Conservation (phyloP, 1,284 basidiomycete genomes). For the Hemileia vastatrix region DNA sequence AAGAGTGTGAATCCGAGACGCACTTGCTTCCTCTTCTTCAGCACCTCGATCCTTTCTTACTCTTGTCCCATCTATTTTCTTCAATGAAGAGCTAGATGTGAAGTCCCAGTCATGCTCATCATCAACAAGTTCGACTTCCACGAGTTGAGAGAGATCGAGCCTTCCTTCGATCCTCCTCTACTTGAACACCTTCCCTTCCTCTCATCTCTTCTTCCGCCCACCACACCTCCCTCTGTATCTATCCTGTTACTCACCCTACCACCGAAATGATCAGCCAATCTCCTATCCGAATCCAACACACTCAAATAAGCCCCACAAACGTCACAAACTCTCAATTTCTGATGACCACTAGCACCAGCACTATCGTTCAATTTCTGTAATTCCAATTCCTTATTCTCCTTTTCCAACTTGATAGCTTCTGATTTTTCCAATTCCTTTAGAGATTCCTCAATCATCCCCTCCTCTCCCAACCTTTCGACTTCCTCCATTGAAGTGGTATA, state of each 20-base stretch:
- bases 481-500: slow-evolving; percentile 37
- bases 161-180: neutral
- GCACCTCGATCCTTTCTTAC: no score
- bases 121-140: no score
- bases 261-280: slow-evolving; percentile 44
- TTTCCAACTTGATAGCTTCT: slow-evolving; percentile 41
- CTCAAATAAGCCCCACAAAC: slow-evolving; percentile 43
- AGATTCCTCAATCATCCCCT: slow-evolving; percentile 40
- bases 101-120: no score
- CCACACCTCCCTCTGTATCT: neutral
- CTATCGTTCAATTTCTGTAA: slow-evolving; percentile 42
- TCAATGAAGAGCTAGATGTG: no score
- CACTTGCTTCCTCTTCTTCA: no score
- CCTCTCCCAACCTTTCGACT: slow-evolving; percentile 41
- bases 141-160: no score
- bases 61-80: no score
- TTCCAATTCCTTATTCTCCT: slow-evolving; percentile 38
- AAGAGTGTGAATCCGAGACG: no score
- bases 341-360: slow-evolving; percentile 41
- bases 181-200: neutral
- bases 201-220: neutral
- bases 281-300: slow-evolving; percentile 41
- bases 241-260: slow-evolving; percentile 30
- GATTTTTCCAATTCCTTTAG: slow-evolving; percentile 41
- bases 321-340: slow-evolving; percentile 44